Evolutionary conservation across 1,284 basidiomycete genomes (phyloP).

Genomic region (Xerocomus nothofagi): DNA sequence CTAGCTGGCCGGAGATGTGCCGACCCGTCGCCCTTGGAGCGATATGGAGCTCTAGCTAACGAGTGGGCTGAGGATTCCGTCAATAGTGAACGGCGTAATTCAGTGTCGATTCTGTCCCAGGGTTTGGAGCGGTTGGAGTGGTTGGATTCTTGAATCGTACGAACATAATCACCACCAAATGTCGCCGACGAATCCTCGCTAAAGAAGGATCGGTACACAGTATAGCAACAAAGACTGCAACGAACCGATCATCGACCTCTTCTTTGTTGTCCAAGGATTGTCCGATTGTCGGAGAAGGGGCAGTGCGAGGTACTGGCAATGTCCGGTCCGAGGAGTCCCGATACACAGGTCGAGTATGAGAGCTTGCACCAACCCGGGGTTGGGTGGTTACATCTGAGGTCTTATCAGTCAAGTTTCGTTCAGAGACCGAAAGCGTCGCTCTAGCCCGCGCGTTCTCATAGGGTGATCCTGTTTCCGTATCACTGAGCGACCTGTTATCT

Average conservation of each 20-base stretch:
- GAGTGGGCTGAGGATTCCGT: neutral
- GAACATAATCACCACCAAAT: neutral
- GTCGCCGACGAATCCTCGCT: constrained; percentile 7
- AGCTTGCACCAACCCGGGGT: neutral
- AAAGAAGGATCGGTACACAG: constrained; percentile 5
- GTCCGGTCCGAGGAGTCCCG: neutral
- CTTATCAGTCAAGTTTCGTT: neutral
- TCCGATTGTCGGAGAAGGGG: neutral
- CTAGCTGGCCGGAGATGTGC: neutral
- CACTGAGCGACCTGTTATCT: neutral
- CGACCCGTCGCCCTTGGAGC: neutral
- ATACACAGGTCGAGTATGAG: constrained; percentile 6
- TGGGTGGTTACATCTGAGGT: neutral
- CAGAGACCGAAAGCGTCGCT: neutral
- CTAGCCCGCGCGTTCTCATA: neutral
- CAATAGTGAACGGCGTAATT: neutral
- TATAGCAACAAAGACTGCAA: neutral
- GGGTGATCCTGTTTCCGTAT: neutral
- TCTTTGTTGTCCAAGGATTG: neutral
- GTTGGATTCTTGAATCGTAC: neutral
- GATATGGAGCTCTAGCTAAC: neutral
- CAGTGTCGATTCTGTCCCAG: neutral
- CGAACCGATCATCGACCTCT: constrained; percentile 13
- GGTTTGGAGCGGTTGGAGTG: neutral
- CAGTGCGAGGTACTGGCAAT: neutral